Conservation (phyloP, 2,329 filamentous ascomycete genomes). For the Apiospora aurea region DNA sequence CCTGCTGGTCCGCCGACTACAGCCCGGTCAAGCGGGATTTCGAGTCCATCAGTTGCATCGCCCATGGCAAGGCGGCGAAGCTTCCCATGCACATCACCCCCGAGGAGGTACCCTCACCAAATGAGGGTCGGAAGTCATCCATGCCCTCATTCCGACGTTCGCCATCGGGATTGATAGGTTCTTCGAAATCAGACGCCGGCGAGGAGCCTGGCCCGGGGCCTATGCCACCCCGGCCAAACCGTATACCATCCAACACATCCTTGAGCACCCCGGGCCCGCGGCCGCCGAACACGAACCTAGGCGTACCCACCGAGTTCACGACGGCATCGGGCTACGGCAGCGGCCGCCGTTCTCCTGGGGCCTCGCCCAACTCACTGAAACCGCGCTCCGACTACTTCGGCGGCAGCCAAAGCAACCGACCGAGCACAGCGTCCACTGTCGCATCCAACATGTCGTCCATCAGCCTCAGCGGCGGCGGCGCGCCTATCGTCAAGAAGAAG, state of each 20-base stretch:
- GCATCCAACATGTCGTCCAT: slow-evolving; percentile 38
- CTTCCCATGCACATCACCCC: slow-evolving; percentile 50
- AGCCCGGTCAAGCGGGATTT: slow-evolving; percentile 69
- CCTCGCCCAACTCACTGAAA: slow-evolving; percentile 39
- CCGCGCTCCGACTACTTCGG: slow-evolving; percentile 43
- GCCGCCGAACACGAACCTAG: slow-evolving; percentile 42
- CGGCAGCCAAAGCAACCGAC: slow-evolving; percentile 32
- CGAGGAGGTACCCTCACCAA: slow-evolving; percentile 35
- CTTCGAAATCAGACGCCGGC: slow-evolving; percentile 24
- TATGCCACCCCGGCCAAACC: slow-evolving; percentile 42
- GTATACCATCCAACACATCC: slow-evolving; percentile 46
- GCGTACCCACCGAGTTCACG: slow-evolving; percentile 53
- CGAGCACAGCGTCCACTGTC: slow-evolving; percentile 37
- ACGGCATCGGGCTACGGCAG: slow-evolving; percentile 49
- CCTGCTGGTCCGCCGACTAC: slow-evolving; percentile 69
- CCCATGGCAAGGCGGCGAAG: slow-evolving; percentile 71
- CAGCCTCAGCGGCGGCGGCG: slow-evolving; percentile 29
- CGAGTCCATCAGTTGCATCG: slow-evolving; percentile 70
- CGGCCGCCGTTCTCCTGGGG: slow-evolving; percentile 33
- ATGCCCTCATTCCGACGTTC: slow-evolving; percentile 45
- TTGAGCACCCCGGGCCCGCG: slow-evolving; percentile 34
- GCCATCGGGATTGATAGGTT: slow-evolving; percentile 52
- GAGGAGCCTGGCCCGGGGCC: slow-evolving; percentile 35
- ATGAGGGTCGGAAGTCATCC: slow-evolving; percentile 36
- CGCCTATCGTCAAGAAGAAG: slow-evolving; percentile 65